Conservation (phyloP, 495 filamentous ascomycete genomes). For the Evansstolkia leycettana region DNA sequence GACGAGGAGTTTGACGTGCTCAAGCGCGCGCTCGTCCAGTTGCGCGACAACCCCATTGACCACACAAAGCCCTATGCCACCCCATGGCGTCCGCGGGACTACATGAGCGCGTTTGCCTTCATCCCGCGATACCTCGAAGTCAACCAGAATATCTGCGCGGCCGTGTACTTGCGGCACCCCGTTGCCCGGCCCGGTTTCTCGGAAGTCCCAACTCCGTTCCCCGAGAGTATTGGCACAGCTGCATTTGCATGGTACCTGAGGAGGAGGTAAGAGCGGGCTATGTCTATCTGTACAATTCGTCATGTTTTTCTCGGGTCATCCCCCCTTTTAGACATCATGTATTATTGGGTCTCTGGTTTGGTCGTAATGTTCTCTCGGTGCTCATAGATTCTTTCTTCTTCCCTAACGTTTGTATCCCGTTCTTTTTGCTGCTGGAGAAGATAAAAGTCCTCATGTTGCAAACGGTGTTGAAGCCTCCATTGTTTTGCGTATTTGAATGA, state of each 20-base stretch:
- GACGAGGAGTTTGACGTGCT: constrained; percentile 30
- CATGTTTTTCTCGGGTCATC: constrained; percentile 9
- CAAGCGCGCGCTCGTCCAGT: constrained; percentile 37
- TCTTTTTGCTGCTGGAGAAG: constrained; percentile 6
- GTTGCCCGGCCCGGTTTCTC: constrained; percentile 78
- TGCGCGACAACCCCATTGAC: constrained; percentile 65
- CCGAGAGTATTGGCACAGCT: constrained; percentile 46
- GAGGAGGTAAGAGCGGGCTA: constrained; percentile 48
- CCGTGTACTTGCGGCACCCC: constrained; percentile 90
- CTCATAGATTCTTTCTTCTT: constrained; percentile 17
- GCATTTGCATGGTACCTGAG: constrained; percentile 92
- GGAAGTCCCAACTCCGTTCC: constrained; percentile 86
- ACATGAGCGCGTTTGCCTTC: constrained; percentile 85
- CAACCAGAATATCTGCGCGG: constrained; percentile 89
- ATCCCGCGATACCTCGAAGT: constrained; percentile 94
- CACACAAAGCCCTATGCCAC: constrained; percentile 72
- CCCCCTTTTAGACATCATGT: constrained; percentile 14
- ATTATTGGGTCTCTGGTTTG: constrained; percentile 26
- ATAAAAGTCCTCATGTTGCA: constrained; percentile 11
- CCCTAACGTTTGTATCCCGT: constrained; percentile 9
- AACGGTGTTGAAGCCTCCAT: constrained; percentile 19
- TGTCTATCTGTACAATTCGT: constrained; percentile 3
- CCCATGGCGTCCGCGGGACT: constrained; percentile 80
- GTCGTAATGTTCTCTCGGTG: constrained; percentile 3
- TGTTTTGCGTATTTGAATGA: constrained; percentile 2